Percentiles rank a stretch among this genome's conserved stretches.
These are phyloP conservation scores for Millerozyma acaciae DNA, from an alignment of 805 yeast species.

Conservation along the genomic window DNA sequence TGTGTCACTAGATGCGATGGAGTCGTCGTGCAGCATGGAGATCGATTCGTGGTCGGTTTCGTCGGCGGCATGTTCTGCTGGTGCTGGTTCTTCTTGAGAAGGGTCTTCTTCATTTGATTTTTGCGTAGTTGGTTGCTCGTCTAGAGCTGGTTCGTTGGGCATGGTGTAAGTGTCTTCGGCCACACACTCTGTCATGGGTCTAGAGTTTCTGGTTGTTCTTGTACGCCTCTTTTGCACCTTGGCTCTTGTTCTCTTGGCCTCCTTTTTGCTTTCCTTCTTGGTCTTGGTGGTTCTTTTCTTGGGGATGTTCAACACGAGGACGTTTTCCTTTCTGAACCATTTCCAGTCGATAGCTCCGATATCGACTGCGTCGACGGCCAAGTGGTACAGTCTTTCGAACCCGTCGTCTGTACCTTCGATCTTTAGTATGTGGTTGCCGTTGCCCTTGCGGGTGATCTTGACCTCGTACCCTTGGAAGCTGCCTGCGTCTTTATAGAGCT, in stretches of 20 bases:
- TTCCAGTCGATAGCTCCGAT: slow-evolving; percentile 33
- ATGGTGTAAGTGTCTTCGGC: too few species aligned
- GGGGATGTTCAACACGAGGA: slow-evolving; percentile 35
- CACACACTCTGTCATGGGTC: too few species aligned
- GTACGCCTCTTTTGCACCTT: neutral
- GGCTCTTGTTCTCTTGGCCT: neutral
- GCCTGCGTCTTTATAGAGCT: slow-evolving; percentile 32
- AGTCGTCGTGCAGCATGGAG: too few species aligned
- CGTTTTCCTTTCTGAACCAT: slow-evolving; percentile 23
- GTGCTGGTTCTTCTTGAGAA: too few species aligned
- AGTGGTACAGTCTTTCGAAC: slow-evolving; percentile 29
- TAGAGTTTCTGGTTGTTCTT: too few species aligned
- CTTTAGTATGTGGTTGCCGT: slow-evolving; percentile 16
- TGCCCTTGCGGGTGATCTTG: slow-evolving; percentile 15
- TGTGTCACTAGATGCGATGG: too few species aligned
- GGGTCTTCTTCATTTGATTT: too few species aligned
- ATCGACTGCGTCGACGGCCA: slow-evolving; percentile 23
- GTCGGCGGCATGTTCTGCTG: too few species aligned
- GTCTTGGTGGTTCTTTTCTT: slow-evolving; percentile 14
- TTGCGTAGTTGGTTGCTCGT: too few species aligned
- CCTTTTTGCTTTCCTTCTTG: neutral
- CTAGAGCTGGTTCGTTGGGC: too few species aligned
- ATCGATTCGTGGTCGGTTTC: too few species aligned
- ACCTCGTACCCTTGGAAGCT: slow-evolving; percentile 33
- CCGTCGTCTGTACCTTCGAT: slow-evolving; percentile 22